Evolutionary conservation across 495 filamentous ascomycete species (phyloP), one percentile per base, ranked within the genome.

Genomic region (Tuber aestivum): DNA sequence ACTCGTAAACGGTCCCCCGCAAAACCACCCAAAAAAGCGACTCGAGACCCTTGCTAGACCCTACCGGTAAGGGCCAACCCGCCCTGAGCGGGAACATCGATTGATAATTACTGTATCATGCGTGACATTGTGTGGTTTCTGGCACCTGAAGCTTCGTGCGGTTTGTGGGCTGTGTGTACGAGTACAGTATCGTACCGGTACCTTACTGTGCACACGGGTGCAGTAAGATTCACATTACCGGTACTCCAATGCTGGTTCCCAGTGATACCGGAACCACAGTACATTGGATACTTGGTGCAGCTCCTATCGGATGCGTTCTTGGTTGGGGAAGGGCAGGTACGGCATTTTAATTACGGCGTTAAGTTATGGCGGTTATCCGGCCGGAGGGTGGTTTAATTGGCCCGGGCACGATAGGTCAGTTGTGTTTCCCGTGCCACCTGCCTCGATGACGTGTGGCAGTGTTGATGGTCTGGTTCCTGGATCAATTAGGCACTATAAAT

Each of bases 371-470:
- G 48, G 48, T 10, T 48, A 18, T 48, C 21, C n/a, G n/a, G n/a
- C n/a, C n/a, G n/a, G n/a, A n/a, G n/a, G 0, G 50, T 27, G n/a
- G 50, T 61, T 27, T 7, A 61, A 27, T 56, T 56, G 7, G 48
- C n/a, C n/a, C n/a, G n/a, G n/a, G n/a, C n/a, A n/a, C n/a, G n/a
- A n/a, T n/a, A n/a, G 48, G n/a, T 56, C 48, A n/a, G 48, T 56
- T n/a, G 23, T 56, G 23, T 56, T 56, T 56, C 50, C 50, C 50
- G 50, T 56, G 50, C n/a, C 50, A 27, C 50, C n/a, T 56, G 23
- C 50, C 56, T 61, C 8, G 56, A 32, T 61, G 56, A 61, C 56
- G 56, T 61, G 56, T 61, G 56, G n/a, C 56, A 61, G 56, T 61
- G 56, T 61, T 61, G 56, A 18, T 16, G 56, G 56, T 61, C 32